Evolutionary conservation across 2,329 filamentous ascomycete species (phyloP), one percentile per base, ranked within the genome.

Genomic region (Ophiostoma ulmi): DNA sequence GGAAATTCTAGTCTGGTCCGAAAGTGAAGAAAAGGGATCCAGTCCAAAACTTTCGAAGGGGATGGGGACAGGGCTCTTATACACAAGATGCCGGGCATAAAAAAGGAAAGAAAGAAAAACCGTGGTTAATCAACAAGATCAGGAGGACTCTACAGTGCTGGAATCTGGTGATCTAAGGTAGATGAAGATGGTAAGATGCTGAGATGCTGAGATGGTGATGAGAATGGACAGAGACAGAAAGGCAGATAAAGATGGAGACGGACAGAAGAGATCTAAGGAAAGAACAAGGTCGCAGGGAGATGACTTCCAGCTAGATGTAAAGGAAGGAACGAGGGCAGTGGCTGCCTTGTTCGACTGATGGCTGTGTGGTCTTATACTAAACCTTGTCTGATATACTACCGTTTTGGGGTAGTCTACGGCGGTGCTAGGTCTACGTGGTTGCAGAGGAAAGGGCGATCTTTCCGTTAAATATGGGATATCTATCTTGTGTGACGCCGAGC

Each of bases 401-500:
- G n/a, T 3, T 31, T 26, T 26, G n/a, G 44, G 44, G 22, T 14
- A 17, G 52, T 58, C 44, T 58, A 58, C n/a, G 52, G 52, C 52
- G 52, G 26, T 35, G 26, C 26, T 63, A 5, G 58, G 58, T 63
- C 58, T 63, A 8, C 26, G 11, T 63, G 58, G 58, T 35, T 17
- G 17, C 26, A 63, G 26, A 63, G 58, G 4, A 26, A 11, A 35
- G 58, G n/a, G 58, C 26, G 26, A 35, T 35, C 58, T 35, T 63
- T 63, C 58, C 22, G 58, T 63, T 31, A 22, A 63, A 63, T 58
- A 22, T 58, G 52, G 52, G 52, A 31, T 58, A 26, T 31, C 58
- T 63, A 63, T 63, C 58, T 17, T 65, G 63, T 65, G 36, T 11
- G 8, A 65, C 63, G 20, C 63, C 61, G 36, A 39, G 20, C 63